phyloP scores from a whole-genome alignment of 345 rosid species.

The Camelina sativa region DNA sequence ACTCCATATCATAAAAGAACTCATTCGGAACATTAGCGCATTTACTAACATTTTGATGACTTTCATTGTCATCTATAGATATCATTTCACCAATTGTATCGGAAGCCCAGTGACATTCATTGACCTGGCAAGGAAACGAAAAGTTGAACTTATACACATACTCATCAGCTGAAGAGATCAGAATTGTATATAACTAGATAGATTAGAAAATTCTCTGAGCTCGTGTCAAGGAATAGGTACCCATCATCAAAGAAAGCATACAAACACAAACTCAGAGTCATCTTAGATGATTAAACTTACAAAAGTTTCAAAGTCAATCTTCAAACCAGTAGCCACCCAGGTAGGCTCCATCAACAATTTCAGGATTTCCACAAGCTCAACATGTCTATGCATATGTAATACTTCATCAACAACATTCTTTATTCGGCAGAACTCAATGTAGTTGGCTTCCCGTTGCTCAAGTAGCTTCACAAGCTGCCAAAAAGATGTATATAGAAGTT shows the following conservation, averaged over 20 bases:
- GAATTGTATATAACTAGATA: not conserved
- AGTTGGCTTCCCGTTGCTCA: conserved; percentile 91
- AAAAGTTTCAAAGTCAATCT: conserved; percentile 75
- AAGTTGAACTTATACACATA: conserved; percentile 9
- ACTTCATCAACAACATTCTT: conserved; percentile 83
- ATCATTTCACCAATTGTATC: conserved; percentile 72
- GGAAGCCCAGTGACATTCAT: conserved; percentile 76
- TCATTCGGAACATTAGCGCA: conserved; percentile 63
- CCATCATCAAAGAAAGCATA: not conserved
- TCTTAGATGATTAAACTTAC: conserved; percentile 43
- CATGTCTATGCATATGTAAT: conserved; percentile 65
- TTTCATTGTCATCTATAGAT: conserved; percentile 65
- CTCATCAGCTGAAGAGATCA: conserved; percentile 15
- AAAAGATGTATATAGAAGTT: conserved; percentile 28
- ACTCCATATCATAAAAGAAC: conserved; percentile 91
- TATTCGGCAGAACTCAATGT: conserved; percentile 89
- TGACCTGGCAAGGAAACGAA: conserved; percentile 54
- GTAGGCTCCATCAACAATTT: conserved; percentile 86
- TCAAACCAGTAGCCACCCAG: conserved; percentile 95
- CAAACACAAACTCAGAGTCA: not conserved
- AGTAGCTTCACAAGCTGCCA: conserved; percentile 97
- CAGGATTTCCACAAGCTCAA: conserved; percentile 72
- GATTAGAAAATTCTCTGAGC: conserved; percentile 10
- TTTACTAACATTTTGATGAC: conserved; percentile 55
- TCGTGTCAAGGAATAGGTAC: not conserved